These are phyloP conservation scores for Euphrasia arctica DNA, from an alignment of 305 asterid genomes.

Conservation along the genomic window DNA sequence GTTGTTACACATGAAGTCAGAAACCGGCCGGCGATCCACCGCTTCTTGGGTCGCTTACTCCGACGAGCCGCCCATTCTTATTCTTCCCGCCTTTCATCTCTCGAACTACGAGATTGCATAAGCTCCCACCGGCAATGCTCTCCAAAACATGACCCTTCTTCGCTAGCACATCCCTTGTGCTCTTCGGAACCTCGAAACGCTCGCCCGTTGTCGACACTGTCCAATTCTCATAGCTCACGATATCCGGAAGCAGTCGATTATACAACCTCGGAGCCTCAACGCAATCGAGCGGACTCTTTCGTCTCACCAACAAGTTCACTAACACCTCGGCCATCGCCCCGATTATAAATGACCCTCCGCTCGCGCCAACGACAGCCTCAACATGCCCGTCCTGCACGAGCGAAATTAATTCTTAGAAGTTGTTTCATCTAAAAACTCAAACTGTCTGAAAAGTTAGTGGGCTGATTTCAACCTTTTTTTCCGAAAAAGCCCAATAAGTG, in stretches of 20 bases:
- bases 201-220: slow-evolving; percentile 49
- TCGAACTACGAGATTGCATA: slow-evolving; percentile 61
- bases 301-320: slow-evolving; percentile 42
- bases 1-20: slow-evolving; percentile 15
- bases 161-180: slow-evolving; percentile 34
- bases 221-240: slow-evolving; percentile 68
- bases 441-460: too few species aligned
- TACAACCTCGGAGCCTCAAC: slow-evolving; percentile 65
- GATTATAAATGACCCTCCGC: slow-evolving; percentile 58
- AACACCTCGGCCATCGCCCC: slow-evolving; percentile 54
- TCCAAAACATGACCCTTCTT: slow-evolving; percentile 57
- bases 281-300: slow-evolving; percentile 64
- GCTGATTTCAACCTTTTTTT: too few species aligned
- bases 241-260: slow-evolving; percentile 61
- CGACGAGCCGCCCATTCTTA: slow-evolving; percentile 38
- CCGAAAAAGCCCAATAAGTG: too few species aligned
- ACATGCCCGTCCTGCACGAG: slow-evolving; percentile 37
- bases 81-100: slow-evolving; percentile 23
- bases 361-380: slow-evolving; percentile 60
- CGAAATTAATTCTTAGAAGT: too few species aligned
- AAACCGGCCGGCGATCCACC: slow-evolving; percentile 74
- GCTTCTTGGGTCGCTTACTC: slow-evolving; percentile 77
- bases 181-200: slow-evolving; percentile 46
- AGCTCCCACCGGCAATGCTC: slow-evolving; percentile 50
- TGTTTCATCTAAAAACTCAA: too few species aligned